A percentile compares a stretch with the other conserved stretches of the same genome.
Conservation (phyloP, 208 protist genomes). For the Trypanosoma lewisi region DNA sequence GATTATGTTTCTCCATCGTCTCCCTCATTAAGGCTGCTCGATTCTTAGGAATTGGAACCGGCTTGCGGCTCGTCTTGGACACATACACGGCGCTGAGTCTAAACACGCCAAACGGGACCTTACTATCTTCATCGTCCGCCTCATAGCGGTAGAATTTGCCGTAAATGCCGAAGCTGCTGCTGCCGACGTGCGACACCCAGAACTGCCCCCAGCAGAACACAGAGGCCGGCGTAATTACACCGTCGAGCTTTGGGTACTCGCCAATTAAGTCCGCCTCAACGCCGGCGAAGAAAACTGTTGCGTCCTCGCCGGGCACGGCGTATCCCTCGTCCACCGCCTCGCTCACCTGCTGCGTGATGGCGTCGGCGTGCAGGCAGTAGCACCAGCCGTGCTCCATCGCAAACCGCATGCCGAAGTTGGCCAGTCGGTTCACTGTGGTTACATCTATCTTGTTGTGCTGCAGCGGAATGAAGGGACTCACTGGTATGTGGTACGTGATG, state of each 20-base stretch:
- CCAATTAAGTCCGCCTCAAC: constrained; percentile 39
- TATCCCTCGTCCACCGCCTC: constrained; percentile 27
- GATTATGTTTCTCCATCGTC: constrained; percentile 7
- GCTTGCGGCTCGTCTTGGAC: constrained; percentile 38
- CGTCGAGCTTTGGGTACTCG: constrained; percentile 27
- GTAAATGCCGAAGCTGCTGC: constrained; percentile 52
- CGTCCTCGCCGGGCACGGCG: constrained; percentile 18
- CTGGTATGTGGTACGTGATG: constrained; percentile 44
- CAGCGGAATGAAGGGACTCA: constrained; percentile 54
- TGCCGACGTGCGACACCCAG: constrained; percentile 46
- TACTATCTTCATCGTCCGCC: constrained; percentile 23
- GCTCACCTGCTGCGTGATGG: background rate
- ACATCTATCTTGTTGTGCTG: constrained; percentile 62
- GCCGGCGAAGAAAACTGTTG: constrained; percentile 66
- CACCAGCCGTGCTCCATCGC: constrained; percentile 65
- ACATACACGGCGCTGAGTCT: constrained; percentile 56
- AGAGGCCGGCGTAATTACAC: constrained; percentile 34
- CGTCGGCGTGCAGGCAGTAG: constrained; percentile 5
- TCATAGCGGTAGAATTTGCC: constrained; percentile 48
- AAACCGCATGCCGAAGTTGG: constrained; percentile 52
- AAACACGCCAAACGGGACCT: constrained; percentile 43
- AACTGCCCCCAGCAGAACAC: constrained; percentile 37
- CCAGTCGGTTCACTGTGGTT: constrained; percentile 44
- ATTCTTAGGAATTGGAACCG: constrained; percentile 18
- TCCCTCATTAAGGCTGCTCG: constrained; percentile 7